phyloP scores from a whole-genome alignment of 768 basidiomycete genomes.

The Trametes elegans region DNA sequence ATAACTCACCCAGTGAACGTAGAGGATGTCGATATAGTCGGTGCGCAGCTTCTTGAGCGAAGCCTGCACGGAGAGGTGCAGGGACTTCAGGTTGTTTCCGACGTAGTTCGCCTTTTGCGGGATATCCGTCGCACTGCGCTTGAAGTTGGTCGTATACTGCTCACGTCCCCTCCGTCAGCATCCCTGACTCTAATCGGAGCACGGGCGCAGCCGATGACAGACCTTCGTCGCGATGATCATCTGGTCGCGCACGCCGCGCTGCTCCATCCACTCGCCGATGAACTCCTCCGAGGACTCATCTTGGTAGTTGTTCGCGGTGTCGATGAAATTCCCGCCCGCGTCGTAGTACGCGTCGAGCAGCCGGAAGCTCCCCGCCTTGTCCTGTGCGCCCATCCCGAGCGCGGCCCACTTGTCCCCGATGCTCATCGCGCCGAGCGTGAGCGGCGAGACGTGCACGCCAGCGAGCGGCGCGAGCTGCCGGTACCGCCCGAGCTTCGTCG shows the following conservation, averaged over 20 bases:
- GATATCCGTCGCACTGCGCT: conserved; percentile 17
- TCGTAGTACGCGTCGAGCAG: conserved; percentile 46
- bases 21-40: conserved; percentile 44
- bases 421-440: conserved; percentile 48
- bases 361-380: conserved; percentile 41
- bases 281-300: conserved; percentile 54
- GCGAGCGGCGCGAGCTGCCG: conserved; percentile 40
- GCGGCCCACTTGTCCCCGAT: conserved; percentile 44
- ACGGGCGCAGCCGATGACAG: neutral
- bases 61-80: conserved; percentile 33
- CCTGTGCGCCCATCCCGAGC: conserved; percentile 40
- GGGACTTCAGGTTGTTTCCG: conserved; percentile 40
- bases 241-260: conserved; percentile 43
- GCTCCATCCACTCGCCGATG: conserved; percentile 51
- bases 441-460: conserved; percentile 47
- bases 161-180: neutral
- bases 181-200: neutral
- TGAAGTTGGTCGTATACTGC: conserved; percentile 28
- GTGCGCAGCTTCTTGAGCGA: conserved; percentile 43
- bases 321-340: conserved; percentile 49
- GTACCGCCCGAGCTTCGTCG: conserved; percentile 33
- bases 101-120: conserved; percentile 27
- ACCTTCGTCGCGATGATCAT: conserved; percentile 50
- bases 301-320: conserved; percentile 50
- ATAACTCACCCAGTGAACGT: conserved; percentile 35